Evolutionary conservation across 192 early-diverging fungal genomes (phyloP).

Genomic region (Lunasporangiospora selenospora): DNA sequence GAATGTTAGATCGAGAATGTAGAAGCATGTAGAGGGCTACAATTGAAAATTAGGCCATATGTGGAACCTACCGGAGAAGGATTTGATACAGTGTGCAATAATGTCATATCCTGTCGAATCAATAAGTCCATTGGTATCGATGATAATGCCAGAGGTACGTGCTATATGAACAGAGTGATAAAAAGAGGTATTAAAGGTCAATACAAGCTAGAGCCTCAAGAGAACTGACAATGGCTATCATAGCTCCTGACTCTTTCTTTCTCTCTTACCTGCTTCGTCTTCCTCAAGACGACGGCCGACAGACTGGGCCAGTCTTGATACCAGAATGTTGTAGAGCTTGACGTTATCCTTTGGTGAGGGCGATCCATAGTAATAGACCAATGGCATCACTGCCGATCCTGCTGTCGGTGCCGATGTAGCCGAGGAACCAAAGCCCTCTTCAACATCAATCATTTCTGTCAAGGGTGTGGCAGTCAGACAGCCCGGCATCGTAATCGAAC

Average conservation of each 20-base stretch:
- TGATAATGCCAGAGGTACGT: constrained; percentile 76
- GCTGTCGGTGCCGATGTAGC: constrained; percentile 69
- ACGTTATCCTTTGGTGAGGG: constrained; percentile 76
- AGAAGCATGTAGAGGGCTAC: too few species aligned
- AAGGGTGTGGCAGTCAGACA: constrained; percentile 82
- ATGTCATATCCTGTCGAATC: constrained; percentile 79
- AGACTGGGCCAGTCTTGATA: constrained; percentile 64
- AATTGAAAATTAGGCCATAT: background rate
- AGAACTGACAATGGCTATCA: too few species aligned
- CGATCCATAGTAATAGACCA: constrained; percentile 94
- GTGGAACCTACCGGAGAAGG: constrained; percentile 66
- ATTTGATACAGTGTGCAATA: constrained; percentile 73
- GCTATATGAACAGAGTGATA: constrained; percentile 44
- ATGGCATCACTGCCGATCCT: constrained; percentile 73
- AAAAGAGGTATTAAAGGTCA: too few species aligned
- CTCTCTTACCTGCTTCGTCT: constrained; percentile 61
- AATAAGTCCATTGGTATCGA: constrained; percentile 86
- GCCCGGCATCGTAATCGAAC: constrained; percentile 86
- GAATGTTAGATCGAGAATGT: too few species aligned
- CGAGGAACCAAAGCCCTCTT: constrained; percentile 80
- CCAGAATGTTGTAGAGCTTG: constrained; percentile 78
- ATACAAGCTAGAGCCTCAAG: too few species aligned
- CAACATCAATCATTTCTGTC: constrained; percentile 80
- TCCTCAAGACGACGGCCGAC: constrained; percentile 68
- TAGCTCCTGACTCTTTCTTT: too few species aligned